Conservation (phyloP, 2,329 filamentous ascomycete genomes). For the Fusarium chlamydosporum region DNA sequence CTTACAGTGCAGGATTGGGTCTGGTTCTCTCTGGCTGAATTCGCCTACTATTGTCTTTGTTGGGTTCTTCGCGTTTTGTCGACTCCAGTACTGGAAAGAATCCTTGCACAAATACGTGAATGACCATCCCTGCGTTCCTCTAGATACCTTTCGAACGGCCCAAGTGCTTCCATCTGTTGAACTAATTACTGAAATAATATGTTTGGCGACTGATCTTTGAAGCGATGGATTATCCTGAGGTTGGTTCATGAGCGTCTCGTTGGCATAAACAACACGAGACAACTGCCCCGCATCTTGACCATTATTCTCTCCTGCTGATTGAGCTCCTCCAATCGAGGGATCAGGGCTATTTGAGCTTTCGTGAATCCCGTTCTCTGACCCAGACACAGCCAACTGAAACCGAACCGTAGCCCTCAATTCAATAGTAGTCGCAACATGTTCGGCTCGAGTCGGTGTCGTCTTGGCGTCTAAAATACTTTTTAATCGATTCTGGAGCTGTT, state of each 20-base stretch:
- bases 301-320: constrained; percentile 30
- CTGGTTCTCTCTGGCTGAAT: constrained; percentile 64
- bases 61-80: constrained; percentile 60
- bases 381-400: constrained; percentile 59
- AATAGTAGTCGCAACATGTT: constrained; percentile 64
- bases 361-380: constrained; percentile 55
- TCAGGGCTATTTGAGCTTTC: constrained; percentile 55
- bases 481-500: constrained; percentile 65
- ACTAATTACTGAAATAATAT: constrained; percentile 62
- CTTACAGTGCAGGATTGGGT: constrained; percentile 63
- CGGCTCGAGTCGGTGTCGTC: constrained; percentile 63
- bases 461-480: constrained; percentile 59
- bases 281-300: constrained; percentile 42
- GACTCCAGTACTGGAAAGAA: constrained; percentile 66
- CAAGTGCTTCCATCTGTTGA: constrained; percentile 65
- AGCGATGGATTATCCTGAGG: constrained; percentile 62
- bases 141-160: constrained; percentile 61
- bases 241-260: constrained; percentile 65
- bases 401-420: constrained; percentile 62
- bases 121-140: constrained; percentile 65
- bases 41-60: constrained; percentile 62
- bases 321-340: constrained; percentile 53
- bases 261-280: constrained; percentile 59
- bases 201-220: constrained; percentile 65
- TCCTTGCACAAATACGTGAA: constrained; percentile 68